These are phyloP conservation scores for Alternaria novae-zelandiae DNA, from an alignment of 2,329 filamentous ascomycete species.

Conservation along the genomic window DNA sequence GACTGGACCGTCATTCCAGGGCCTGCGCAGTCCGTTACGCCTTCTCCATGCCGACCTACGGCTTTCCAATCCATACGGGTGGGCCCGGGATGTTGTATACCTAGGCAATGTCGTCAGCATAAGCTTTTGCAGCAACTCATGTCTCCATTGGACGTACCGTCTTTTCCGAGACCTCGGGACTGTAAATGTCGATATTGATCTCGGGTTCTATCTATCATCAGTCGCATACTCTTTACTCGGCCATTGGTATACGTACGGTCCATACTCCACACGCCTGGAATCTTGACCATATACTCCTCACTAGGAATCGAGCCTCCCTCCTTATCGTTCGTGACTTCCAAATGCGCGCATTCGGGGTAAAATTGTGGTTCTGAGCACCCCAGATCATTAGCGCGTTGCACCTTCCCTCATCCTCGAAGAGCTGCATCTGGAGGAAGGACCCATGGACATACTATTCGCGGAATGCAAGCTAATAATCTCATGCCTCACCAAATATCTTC, in stretches of 20 bases:
- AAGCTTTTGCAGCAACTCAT: background rate
- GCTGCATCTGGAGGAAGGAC: background rate
- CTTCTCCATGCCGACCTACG: background rate
- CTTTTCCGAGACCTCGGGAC: constrained; percentile 21
- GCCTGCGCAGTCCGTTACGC: background rate
- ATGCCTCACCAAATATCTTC: constrained; percentile 36
- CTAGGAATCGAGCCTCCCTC: constrained; percentile 8
- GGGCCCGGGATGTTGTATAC: constrained; percentile 24
- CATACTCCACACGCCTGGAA: constrained; percentile 42
- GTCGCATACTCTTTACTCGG: background rate
- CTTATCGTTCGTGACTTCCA: constrained; percentile 31
- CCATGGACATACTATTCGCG: constrained; percentile 19
- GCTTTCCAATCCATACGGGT: constrained; percentile 14
- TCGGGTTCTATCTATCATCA: constrained; percentile 33
- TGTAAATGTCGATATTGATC: constrained; percentile 40
- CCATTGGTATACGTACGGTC: constrained; percentile 26
- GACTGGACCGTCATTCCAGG: background rate
- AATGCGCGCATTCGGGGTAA: constrained; percentile 41
- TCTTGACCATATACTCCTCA: constrained; percentile 32
- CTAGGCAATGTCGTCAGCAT: background rate
- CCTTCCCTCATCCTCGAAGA: background rate
- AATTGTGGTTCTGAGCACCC: constrained; percentile 26
- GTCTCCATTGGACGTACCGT: constrained; percentile 21
- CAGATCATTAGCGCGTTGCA: background rate
- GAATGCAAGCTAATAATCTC: constrained; percentile 41